Percentiles rank a stretch among this genome's conserved stretches.
Conservation (phyloP, 2,329 filamentous ascomycete species). For the Plenodomus biglobosus region DNA sequence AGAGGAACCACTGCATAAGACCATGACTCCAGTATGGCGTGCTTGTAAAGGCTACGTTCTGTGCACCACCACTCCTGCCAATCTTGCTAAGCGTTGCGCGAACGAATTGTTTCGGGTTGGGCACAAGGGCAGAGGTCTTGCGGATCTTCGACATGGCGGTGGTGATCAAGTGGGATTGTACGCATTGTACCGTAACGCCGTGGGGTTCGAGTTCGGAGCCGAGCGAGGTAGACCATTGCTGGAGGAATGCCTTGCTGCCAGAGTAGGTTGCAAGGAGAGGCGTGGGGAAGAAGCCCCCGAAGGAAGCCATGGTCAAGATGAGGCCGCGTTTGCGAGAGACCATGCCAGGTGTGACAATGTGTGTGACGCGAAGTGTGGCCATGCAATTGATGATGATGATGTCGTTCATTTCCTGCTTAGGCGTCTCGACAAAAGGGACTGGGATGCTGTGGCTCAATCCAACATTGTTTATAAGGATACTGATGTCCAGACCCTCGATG, state of each 20-base stretch:
- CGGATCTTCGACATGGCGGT: slow-evolving; percentile 97
- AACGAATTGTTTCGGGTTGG: slow-evolving; percentile 81
- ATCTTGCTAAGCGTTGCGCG: slow-evolving; percentile 76
- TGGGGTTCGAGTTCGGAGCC: slow-evolving; percentile 78
- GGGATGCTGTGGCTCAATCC: slow-evolving; percentile 93
- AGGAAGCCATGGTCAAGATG: slow-evolving; percentile 96
- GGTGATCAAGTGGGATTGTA: slow-evolving; percentile 89
- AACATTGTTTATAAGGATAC: slow-evolving; percentile 94
- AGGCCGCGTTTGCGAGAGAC: slow-evolving; percentile 80
- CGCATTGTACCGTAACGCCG: slow-evolving; percentile 85
- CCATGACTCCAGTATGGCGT: slow-evolving; percentile 94
- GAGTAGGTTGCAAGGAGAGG: slow-evolving; percentile 94
- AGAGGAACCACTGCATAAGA: slow-evolving; percentile 80
- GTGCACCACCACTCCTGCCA: slow-evolving; percentile 73
- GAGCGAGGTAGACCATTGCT: slow-evolving; percentile 90
- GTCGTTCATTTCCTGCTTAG: slow-evolving; percentile 75
- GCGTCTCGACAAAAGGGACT: slow-evolving; percentile 80
- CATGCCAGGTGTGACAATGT: slow-evolving; percentile 82
- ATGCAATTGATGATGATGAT: slow-evolving; percentile 96
- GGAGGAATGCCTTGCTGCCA: slow-evolving; percentile 95
- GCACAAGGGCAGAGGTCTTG: slow-evolving; percentile 73
- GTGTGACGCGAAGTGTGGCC: slow-evolving; percentile 84
- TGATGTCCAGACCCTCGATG: slow-evolving; percentile 74
- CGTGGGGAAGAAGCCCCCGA: slow-evolving; percentile 88
- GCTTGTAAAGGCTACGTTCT: slow-evolving; percentile 78